These are phyloP conservation scores for Trichoderma sp. DNA, from an alignment of 2,329 filamentous ascomycete species.

Conservation along the genomic window DNA sequence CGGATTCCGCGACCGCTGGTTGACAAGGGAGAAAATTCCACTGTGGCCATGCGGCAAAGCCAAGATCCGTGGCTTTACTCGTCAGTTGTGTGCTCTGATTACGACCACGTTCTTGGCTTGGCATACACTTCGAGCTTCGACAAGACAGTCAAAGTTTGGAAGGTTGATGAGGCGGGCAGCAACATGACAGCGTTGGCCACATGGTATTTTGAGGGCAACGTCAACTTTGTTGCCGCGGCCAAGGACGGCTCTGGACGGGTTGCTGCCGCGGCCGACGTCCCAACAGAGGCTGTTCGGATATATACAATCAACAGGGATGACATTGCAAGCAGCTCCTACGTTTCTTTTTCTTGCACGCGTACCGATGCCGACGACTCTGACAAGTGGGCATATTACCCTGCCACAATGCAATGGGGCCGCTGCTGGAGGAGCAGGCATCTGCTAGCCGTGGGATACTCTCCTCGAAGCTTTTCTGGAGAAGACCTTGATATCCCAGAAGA, in stretches of 20 bases:
- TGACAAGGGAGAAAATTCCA: conserved; percentile 58
- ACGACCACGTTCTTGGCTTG: conserved; percentile 49
- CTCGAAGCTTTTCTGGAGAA: conserved; percentile 55
- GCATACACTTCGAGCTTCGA: conserved; percentile 67
- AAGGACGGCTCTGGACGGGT: conserved; percentile 53
- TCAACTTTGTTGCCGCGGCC: conserved; percentile 65
- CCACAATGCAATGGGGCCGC: conserved; percentile 65
- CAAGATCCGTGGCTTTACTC: conserved; percentile 68
- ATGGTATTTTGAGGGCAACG: conserved; percentile 61
- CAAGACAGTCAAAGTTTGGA: conserved; percentile 64
- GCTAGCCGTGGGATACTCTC: conserved; percentile 66
- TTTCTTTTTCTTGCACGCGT: conserved; percentile 48
- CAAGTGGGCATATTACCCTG: conserved; percentile 66
- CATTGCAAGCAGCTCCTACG: conserved; percentile 44
- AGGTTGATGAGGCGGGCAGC: conserved; percentile 43
- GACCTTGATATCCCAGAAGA: conserved; percentile 64
- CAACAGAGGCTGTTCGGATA: conserved; percentile 58
- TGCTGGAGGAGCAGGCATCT: conserved; percentile 52
- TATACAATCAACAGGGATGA: conserved; percentile 52
- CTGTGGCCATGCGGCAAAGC: conserved; percentile 59
- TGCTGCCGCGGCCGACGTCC: conserved; percentile 63
- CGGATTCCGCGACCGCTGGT: conserved; percentile 59
- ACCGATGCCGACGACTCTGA: conserved; percentile 43
- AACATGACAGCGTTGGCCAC: conserved; percentile 50
- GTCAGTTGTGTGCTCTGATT: conserved; percentile 65